Evolutionary conservation across 768 basidiomycete species (phyloP).

Genomic region (Tulasnella sp.): DNA sequence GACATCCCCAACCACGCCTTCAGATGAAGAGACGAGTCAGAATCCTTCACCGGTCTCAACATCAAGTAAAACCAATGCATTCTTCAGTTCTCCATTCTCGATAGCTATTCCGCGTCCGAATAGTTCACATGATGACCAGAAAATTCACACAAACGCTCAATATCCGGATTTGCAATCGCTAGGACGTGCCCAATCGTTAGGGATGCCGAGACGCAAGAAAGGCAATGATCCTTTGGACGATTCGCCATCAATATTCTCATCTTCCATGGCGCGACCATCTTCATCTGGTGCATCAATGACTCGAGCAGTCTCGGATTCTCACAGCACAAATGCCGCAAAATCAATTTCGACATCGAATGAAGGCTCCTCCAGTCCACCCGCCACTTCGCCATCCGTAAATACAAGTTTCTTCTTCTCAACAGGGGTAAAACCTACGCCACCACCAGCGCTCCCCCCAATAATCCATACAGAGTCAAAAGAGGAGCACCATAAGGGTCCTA

Average conservation of each 20-base stretch:
- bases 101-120: conserved; percentile 20
- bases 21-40: neutral
- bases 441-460: conserved; percentile 9
- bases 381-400: neutral
- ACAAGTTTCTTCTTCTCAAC: conserved; percentile 4
- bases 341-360: no score
- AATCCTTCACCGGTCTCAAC: conserved; percentile 21
- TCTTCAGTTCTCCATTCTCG: conserved; percentile 23
- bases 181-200: conserved; percentile 22
- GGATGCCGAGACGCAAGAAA: conserved; percentile 7
- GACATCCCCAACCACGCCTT: conserved; percentile 8
- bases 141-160: conserved; percentile 28
- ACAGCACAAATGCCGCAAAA: no score
- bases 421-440: neutral
- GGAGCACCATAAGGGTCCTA: neutral
- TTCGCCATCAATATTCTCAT: conserved; percentile 18
- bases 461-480: conserved; percentile 3
- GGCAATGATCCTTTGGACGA: conserved; percentile 20
- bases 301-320: no score
- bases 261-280: neutral
- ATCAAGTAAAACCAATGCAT: conserved; percentile 35
- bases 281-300: neutral
- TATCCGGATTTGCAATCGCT: conserved; percentile 24
- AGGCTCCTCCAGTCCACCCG: neutral
- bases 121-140: conserved; percentile 24